These are phyloP conservation scores for Elymus sibiricus DNA, from an alignment of 176 grass and related monocot species.

Conservation along the genomic window DNA sequence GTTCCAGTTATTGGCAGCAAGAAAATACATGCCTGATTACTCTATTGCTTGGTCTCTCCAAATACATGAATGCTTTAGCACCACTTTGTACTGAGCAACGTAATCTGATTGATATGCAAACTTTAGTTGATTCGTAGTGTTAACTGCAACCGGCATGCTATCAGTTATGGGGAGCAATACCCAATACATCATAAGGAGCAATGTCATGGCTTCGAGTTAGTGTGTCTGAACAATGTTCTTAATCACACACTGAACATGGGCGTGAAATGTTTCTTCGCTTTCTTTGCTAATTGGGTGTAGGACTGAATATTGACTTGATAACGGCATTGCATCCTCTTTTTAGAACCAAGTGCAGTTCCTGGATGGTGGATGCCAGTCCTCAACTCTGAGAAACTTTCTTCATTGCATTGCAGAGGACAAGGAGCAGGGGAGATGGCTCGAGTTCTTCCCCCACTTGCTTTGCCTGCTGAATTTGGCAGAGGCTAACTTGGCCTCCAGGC, in stretches of 20 bases:
- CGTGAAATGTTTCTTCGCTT: neutral
- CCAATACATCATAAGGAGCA: too few species aligned
- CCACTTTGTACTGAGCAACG: neutral
- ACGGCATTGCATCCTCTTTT: neutral
- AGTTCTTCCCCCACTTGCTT: neutral
- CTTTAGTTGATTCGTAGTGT: neutral
- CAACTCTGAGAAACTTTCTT: neutral
- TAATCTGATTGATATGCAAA: neutral
- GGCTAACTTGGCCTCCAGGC: neutral
- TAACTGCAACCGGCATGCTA: neutral
- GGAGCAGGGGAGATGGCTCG: neutral
- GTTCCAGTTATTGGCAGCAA: slow-evolving; percentile 1
- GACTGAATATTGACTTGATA: neutral
- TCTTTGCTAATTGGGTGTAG: neutral
- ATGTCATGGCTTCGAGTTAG: too few species aligned
- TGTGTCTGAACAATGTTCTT: too few species aligned
- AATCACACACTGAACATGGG: too few species aligned
- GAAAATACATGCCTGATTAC: neutral
- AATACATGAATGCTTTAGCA: neutral
- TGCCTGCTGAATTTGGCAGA: neutral
- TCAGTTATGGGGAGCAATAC: too few species aligned
- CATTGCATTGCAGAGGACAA: neutral
- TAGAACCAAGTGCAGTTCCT: neutral
- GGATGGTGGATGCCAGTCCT: neutral
- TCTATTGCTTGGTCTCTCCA: neutral